Percentiles rank a stretch among this genome's conserved stretches.
Conservation (phyloP, 2,329 filamentous ascomycete genomes). For the Tolypocladium album region DNA sequence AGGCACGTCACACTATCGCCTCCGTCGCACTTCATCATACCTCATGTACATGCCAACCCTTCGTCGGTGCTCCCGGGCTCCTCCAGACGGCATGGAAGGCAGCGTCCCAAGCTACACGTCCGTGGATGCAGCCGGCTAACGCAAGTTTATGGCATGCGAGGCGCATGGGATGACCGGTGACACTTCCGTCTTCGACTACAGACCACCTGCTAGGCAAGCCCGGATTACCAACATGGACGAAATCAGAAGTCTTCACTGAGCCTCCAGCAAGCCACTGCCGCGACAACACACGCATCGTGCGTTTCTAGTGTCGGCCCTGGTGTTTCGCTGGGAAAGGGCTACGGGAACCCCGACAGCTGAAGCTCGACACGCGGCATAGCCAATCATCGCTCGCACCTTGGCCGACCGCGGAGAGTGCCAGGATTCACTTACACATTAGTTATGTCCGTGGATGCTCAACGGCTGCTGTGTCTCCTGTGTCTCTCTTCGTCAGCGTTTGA, state of each 20-base stretch:
- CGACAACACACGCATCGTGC: neutral
- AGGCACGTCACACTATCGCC: neutral
- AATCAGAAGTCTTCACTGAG: neutral
- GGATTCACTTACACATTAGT: neutral
- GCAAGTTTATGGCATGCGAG: neutral
- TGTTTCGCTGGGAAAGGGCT: neutral
- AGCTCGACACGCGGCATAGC: neutral
- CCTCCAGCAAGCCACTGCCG: neutral
- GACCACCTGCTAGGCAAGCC: neutral
- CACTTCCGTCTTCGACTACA: neutral
- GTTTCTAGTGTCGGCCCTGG: neutral
- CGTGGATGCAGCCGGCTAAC: neutral
- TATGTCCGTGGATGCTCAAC: neutral
- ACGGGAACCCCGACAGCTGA: neutral
- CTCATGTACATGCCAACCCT: neutral
- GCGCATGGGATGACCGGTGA: neutral
- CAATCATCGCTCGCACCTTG: neutral
- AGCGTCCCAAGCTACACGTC: neutral
- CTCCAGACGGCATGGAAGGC: no score
- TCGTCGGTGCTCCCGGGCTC: neutral
- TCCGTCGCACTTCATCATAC: neutral
- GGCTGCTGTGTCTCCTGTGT: neutral
- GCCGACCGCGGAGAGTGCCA: neutral
- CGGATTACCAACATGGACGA: neutral
- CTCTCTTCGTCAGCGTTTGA: neutral